Conservation (phyloP, 305 asterid species). For the Solanum chacoense region DNA sequence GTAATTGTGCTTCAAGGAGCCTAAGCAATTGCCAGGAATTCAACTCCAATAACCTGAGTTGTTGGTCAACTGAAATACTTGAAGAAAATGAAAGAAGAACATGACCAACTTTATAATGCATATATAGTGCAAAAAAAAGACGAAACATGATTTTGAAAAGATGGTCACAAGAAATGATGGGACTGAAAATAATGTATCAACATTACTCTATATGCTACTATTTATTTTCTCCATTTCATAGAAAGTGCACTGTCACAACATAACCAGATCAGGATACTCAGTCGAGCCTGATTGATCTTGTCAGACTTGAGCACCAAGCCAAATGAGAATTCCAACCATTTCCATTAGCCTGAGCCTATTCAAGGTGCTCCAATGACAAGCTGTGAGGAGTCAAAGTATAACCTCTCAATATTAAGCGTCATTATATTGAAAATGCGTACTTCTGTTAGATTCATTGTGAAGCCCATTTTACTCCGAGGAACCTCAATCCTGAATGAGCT, state of each 20-base stretch:
- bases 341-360: background rate
- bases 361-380: background rate
- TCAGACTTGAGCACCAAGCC: background rate
- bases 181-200: background rate
- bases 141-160: background rate
- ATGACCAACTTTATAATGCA: background rate
- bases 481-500: background rate
- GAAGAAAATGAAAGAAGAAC: conserved; percentile 9
- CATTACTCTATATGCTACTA: background rate
- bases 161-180: background rate
- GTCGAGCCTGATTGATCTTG: background rate
- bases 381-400: background rate
- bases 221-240: background rate
- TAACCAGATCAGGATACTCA: background rate
- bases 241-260: background rate
- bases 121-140: background rate
- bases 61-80: conserved; percentile 48
- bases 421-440: background rate
- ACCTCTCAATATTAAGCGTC: background rate
- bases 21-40: conserved; percentile 84
- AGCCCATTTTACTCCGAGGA: background rate
- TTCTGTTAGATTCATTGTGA: background rate
- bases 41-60: conserved; percentile 58
- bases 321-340: background rate
- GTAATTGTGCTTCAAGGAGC: conserved; percentile 54